Evolutionary conservation across 73 alveolate genomes (phyloP).

Genomic region (Paramecium bursaria): DNA sequence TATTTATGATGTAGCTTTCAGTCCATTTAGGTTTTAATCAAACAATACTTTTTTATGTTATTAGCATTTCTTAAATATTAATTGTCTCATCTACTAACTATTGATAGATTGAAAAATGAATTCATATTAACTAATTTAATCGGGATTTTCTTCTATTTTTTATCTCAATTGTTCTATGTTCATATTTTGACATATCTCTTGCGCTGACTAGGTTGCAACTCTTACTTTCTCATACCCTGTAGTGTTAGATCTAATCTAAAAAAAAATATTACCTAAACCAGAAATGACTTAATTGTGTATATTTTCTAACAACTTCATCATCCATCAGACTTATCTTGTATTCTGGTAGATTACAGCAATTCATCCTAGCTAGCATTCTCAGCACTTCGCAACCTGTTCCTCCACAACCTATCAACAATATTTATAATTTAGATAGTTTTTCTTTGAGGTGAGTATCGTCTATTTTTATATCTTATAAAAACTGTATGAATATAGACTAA

Average conservation of each 20-base stretch:
- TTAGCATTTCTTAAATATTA: not conserved
- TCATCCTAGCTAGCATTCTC: slow-evolving; percentile 23
- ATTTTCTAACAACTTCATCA: slow-evolving; percentile 53
- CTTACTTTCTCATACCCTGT: not conserved
- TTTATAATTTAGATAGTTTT: not conserved
- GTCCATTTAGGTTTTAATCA: slow-evolving; percentile 49
- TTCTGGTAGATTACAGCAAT: slow-evolving; percentile 27
- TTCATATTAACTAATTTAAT: not conserved
- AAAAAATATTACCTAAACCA: slow-evolving; percentile 39
- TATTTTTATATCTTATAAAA: slow-evolving; percentile 15
- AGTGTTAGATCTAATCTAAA: not conserved
- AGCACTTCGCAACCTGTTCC: slow-evolving; percentile 57
- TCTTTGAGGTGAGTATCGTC: not conserved
- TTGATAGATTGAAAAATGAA: slow-evolving; percentile 33
- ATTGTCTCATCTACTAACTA: slow-evolving; percentile 11
- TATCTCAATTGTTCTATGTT: not conserved
- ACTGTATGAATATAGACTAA: slow-evolving; percentile 11
- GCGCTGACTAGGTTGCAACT: slow-evolving; percentile 12
- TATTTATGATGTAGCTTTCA: slow-evolving; percentile 26
- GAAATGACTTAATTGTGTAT: slow-evolving; percentile 22
- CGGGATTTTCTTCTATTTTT: slow-evolving; percentile 23
- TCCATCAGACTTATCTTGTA: slow-evolving; percentile 12
- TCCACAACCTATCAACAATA: slow-evolving; percentile 41
- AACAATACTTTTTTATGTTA: slow-evolving; percentile 11
- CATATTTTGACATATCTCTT: not conserved